Evolutionary conservation across 2,329 filamentous ascomycete genomes (phyloP).

Genomic region (Colletotrichum euphorbiae): DNA sequence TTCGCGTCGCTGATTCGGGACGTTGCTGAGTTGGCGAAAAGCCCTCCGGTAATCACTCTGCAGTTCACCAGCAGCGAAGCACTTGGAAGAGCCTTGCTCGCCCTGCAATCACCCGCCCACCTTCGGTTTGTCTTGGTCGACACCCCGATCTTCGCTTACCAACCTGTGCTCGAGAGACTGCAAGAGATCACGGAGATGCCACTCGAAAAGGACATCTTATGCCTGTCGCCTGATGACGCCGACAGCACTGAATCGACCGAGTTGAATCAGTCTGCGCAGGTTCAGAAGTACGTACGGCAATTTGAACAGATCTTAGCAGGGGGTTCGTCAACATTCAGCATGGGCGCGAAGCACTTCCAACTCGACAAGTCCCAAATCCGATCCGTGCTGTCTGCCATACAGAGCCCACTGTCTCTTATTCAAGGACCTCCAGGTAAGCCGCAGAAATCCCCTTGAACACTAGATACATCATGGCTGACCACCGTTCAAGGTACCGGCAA

Average conservation of each 20-base stretch:
- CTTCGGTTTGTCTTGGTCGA: slow-evolving; percentile 69
- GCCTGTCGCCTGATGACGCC: slow-evolving; percentile 19
- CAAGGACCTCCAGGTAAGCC: slow-evolving; percentile 77
- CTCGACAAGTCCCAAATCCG: slow-evolving; percentile 61
- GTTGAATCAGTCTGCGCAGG: neutral
- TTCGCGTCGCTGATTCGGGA: slow-evolving; percentile 71
- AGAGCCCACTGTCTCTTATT: slow-evolving; percentile 68
- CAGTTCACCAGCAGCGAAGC: slow-evolving; percentile 61
- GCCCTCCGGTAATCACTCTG: slow-evolving; percentile 61
- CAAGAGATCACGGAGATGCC: slow-evolving; percentile 67
- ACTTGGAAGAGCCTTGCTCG: slow-evolving; percentile 59
- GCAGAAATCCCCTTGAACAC: neutral
- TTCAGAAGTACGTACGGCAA: neutral
- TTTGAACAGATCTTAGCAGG: neutral
- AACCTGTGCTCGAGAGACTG: slow-evolving; percentile 72
- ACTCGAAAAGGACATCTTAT: slow-evolving; percentile 64
- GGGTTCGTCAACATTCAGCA: neutral
- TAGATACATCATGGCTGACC: neutral
- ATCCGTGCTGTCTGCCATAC: slow-evolving; percentile 67
- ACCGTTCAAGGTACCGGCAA: slow-evolving; percentile 74
- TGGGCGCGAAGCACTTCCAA: slow-evolving; percentile 29
- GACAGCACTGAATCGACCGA: neutral
- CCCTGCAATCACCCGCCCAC: slow-evolving; percentile 48
- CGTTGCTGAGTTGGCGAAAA: slow-evolving; percentile 54
- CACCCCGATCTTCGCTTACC: slow-evolving; percentile 75